A percentile compares a stretch with the other conserved stretches of the same genome.
Conservation (phyloP, 169 alveolate genomes). For the Plasmodium yoelii region DNA sequence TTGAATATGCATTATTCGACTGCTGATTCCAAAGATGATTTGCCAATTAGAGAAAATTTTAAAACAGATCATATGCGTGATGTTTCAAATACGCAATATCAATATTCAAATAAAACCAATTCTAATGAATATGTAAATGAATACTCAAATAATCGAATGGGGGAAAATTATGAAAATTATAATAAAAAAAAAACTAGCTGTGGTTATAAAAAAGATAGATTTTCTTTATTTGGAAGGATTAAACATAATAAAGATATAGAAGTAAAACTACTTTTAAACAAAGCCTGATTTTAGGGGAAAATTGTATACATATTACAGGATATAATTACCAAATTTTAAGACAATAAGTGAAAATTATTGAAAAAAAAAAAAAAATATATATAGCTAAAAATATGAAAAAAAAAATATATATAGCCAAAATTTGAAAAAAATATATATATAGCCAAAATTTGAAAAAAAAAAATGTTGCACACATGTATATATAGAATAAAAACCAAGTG, state of each 20-base stretch:
- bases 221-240: slow-evolving; percentile 48
- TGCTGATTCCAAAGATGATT: slow-evolving; percentile 3
- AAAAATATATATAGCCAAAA: not conserved
- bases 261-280: slow-evolving; percentile 41
- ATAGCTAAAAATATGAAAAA: not conserved
- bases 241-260: slow-evolving; percentile 56
- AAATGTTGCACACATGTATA: not conserved
- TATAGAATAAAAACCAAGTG: not conserved
- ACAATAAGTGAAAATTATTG: not conserved
- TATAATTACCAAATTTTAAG: not conserved
- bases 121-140: slow-evolving; percentile 35
- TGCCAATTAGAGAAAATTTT: not conserved
- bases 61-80: slow-evolving; percentile 3
- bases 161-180: slow-evolving; percentile 3
- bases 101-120: slow-evolving; percentile 20
- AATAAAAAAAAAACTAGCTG: slow-evolving; percentile 16
- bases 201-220: slow-evolving; percentile 36
- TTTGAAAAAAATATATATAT: not conserved
- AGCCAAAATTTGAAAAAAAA: not conserved
- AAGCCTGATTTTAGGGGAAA: not conserved
- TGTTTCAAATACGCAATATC: slow-evolving; percentile 3
- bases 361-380: not conserved
- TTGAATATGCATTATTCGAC: slow-evolving; percentile 15
- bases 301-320: not conserved
- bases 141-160: not conserved